Percentiles rank a stretch among this genome's conserved stretches.
Evolutionary conservation across 768 basidiomycete genomes (phyloP).

Genomic region (Trametes punicea): DNA sequence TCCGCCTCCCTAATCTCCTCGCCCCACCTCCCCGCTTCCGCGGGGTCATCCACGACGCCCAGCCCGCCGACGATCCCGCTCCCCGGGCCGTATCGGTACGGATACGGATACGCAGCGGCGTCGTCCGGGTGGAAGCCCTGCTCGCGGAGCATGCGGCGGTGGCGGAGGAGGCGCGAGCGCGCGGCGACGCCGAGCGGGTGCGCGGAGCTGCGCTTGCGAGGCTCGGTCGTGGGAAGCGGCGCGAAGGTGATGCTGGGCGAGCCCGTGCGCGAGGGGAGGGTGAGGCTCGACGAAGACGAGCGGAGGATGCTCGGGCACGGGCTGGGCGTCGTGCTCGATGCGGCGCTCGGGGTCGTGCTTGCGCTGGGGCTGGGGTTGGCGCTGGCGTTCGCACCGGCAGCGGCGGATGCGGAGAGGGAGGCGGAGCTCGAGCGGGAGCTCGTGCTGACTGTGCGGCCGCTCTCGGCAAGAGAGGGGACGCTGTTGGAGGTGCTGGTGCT

Average conservation of each 20-base stretch:
- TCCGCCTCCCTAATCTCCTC: constrained; percentile 14
- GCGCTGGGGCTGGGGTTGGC: background rate
- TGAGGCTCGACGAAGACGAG: constrained; percentile 20
- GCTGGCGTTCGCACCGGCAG: background rate
- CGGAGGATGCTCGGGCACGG: constrained; percentile 20
- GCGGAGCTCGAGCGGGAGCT: background rate
- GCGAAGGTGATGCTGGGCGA: constrained; percentile 33
- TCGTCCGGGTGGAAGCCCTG: constrained; percentile 12
- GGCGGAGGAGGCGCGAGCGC: constrained; percentile 33
- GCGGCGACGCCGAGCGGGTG: constrained; percentile 36
- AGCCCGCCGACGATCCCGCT: constrained; percentile 1
- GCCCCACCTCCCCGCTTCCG: background rate
- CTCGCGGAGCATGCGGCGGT: constrained; percentile 27
- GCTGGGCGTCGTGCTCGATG: constrained; percentile 12
- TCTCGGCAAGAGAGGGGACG: constrained; percentile 11
- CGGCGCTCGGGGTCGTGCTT: background rate
- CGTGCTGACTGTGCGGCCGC: constrained; percentile 1
- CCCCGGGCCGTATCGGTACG: constrained; percentile 16
- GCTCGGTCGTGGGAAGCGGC: constrained; percentile 33
- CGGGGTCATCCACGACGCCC: background rate
- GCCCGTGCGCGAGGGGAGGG: constrained; percentile 15
- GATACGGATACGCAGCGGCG: constrained; percentile 5
- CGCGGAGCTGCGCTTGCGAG: constrained; percentile 29
- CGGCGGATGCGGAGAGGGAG: background rate
- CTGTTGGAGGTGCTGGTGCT: background rate